Evolutionary conservation across 2,329 filamentous ascomycete species (phyloP), one percentile per base, ranked within the genome.

Genomic region (Fusarium scirpi): DNA sequence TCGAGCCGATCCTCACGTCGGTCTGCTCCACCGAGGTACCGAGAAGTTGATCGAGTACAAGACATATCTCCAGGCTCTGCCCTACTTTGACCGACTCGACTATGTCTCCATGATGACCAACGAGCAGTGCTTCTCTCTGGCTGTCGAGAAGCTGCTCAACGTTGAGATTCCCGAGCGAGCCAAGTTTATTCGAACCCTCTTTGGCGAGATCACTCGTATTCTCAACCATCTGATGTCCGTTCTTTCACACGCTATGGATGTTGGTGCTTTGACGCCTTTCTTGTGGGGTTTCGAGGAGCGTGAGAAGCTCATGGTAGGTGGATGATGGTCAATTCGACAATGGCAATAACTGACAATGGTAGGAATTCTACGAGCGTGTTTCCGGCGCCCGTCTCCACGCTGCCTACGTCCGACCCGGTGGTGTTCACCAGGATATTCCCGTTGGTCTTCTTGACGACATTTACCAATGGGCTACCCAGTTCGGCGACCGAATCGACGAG

Each of bases 81-180:
- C 96, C 60, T 99, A 99, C 86, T 99, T 99, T 81, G 96, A 99
- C 84, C 94, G 96, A 76, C 87, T 99, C 81, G 96, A 99, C 84
- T 99, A 99, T 82, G 94, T 98, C 76, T 98, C 94, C 78, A 99
- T 99, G 97, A 99, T 99, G 96, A 99, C 96, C 78, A 99, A 99
- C 83, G 96, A 99, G 87, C 96, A 99, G 84, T 97, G 94, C 80
- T 99, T 94, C 83, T 90, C 94, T 40, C 88, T 99, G 73, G 96
- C 94, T 22, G 95, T 98, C 59, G 96, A 99, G 88, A 99, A 99
- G 87, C 88, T 99, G 66, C 86, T 99, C 77, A 99, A 99, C 82
- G 87, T 99, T 72, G 97, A 99, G 81, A 93, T 99, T 70, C 96
- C 96, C 25, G 92, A 96, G 72, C 89, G 96, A 78, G 96, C 96